phyloP scores from a whole-genome alignment of 179 eudicot genomes.

The Corrigiola litoralis region DNA sequence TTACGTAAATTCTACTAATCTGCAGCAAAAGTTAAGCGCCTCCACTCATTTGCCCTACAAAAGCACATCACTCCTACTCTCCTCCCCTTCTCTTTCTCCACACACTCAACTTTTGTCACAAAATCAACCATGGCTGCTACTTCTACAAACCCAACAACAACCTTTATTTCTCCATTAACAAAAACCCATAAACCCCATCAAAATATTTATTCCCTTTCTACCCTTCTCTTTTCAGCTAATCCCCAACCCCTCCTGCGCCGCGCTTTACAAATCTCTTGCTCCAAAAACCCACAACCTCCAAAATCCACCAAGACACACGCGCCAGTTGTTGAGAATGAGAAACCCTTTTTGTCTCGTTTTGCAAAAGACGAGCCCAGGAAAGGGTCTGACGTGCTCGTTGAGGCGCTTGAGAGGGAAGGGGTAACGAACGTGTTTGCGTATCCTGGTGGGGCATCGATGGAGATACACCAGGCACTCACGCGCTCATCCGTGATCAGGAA shows the following conservation, averaged over 20 bases:
- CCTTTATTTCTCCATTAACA: not conserved
- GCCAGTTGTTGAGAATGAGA: not conserved
- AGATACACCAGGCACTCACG: constrained; percentile 86
- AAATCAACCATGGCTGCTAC: constrained; percentile 40
- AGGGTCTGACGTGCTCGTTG: constrained; percentile 80
- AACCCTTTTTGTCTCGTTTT: constrained; percentile 33
- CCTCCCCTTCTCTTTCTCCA: not conserved
- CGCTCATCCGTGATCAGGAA: constrained; percentile 56
- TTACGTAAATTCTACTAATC: not conserved
- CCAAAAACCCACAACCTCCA: constrained; percentile 4
- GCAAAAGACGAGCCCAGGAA: constrained; percentile 64
- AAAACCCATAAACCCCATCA: constrained; percentile 8
- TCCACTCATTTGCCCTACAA: not conserved
- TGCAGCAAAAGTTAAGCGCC: not conserved
- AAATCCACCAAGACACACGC: constrained; percentile 19
- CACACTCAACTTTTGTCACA: not conserved
- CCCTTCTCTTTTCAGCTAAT: not conserved
- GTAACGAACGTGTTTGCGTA: constrained; percentile 77
- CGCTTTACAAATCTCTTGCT: not conserved
- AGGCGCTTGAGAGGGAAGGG: constrained; percentile 82
- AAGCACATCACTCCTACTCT: not conserved
- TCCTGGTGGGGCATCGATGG: constrained; percentile 92
- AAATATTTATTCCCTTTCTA: not conserved
- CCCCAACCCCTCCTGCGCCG: constrained; percentile 1
- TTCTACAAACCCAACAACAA: constrained; percentile 20